Percentiles rank a stretch among this genome's conserved stretches.
Conservation (phyloP, 2,329 filamentous ascomycete species). For the Albophoma yamanashiensis region DNA sequence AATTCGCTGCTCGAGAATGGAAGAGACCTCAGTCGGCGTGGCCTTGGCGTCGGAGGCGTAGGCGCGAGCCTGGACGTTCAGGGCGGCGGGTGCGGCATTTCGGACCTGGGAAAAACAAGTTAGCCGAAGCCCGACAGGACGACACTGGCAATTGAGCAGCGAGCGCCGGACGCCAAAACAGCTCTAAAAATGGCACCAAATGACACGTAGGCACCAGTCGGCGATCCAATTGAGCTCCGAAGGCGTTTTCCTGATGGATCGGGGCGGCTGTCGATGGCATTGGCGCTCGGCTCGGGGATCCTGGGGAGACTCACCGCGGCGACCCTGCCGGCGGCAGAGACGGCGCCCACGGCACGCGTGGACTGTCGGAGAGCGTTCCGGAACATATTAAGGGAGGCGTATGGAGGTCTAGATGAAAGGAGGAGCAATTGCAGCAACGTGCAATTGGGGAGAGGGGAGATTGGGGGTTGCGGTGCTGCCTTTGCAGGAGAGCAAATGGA, state of each 20-base stretch:
- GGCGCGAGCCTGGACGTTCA: constrained; percentile 62
- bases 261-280: constrained; percentile 31
- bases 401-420: constrained; percentile 37
- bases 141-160: constrained; percentile 12
- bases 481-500: constrained; percentile 34
- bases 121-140: constrained; percentile 42
- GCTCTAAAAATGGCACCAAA: constrained; percentile 22
- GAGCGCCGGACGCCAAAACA: constrained; percentile 15
- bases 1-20: constrained; percentile 98
- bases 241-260: constrained; percentile 19
- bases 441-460: constrained; percentile 55
- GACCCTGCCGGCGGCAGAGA: constrained; percentile 86
- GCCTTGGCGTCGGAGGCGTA: constrained; percentile 94
- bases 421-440: constrained; percentile 51
- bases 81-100: constrained; percentile 69
- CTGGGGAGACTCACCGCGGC: constrained; percentile 71
- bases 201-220: constrained; percentile 6
- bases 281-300: constrained; percentile 28
- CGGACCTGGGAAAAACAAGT: constrained; percentile 62
- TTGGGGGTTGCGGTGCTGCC: constrained; percentile 40
- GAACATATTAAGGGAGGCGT: constrained; percentile 66
- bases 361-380: constrained; percentile 97
- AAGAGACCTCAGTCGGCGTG: constrained; percentile 94
- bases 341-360: constrained; percentile 85
- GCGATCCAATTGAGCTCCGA: constrained; percentile 25